Evolutionary conservation across 129 eudicot species (phyloP), one percentile per base, ranked within the genome.

Genomic region (Gnaphalium uliginosum): DNA sequence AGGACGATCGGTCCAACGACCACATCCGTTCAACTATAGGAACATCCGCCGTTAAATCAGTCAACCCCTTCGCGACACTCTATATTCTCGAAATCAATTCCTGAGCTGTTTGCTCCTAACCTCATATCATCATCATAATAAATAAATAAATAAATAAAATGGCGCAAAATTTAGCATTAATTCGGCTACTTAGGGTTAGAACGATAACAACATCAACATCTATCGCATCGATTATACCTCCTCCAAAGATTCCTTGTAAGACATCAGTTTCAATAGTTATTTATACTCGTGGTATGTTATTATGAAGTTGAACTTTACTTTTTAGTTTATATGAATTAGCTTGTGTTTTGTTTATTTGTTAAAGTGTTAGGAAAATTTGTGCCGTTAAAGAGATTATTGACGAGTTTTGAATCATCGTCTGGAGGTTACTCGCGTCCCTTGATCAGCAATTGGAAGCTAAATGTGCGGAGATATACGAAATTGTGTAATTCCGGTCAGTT

Each of bases 401-500:
- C 69, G 73, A 27, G 76, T 35, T 62, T 76, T 35, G 80, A 83
- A 63, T 68, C 82, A 68, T 64, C 85, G 75, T 67, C 84, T 22
- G 19, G 30, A 35, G 69, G 53, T 41, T 71, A 53, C 39, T 37
- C 62, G 24, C 77, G 75, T 78, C 75, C 71, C 6, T 74, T 69
- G 54, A 68, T 71, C 32, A 43, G 53, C 46, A 62, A 56, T 27
- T 78, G 83, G 82, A 78, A 79, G 37, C 10, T 69, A 19, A 71
- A 22, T 57, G 67, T 80, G 39, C 84, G 54, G 43, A 85, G 78
- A 70, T 78, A 62, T 64, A 24, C 81, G 63, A 82, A 58, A 41
- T 70, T 74, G 27, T 63, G 17, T 68, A 82, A 72, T 64, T 65
- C 69, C 61, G 89, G 89, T 85, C 54, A 66, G 82, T 46, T 67